Conservation (phyloP, 2,329 filamentous ascomycete species). For the Penicillium sp. region DNA sequence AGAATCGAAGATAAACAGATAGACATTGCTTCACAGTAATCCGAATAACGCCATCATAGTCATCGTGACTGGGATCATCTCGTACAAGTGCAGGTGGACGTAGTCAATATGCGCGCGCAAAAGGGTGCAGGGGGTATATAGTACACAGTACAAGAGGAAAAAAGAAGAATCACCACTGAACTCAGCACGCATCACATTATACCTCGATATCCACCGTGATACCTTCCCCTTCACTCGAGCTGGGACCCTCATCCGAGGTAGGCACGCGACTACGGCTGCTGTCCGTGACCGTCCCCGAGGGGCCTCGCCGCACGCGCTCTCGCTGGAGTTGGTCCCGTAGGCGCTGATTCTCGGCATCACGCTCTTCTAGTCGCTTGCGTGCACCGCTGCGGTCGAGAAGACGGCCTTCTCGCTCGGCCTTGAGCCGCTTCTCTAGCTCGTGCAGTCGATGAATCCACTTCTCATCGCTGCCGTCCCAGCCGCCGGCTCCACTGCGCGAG, state of each 20-base stretch:
- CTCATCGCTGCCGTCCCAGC: constrained; percentile 57
- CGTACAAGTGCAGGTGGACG: constrained; percentile 10
- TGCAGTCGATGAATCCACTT: constrained; percentile 83
- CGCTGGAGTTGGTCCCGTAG: constrained; percentile 66
- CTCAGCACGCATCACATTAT: constrained; percentile 16
- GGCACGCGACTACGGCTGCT: constrained; percentile 20
- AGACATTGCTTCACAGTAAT: background rate
- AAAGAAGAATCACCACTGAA: constrained; percentile 9
- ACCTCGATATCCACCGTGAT: constrained; percentile 44
- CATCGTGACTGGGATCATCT: constrained; percentile 22
- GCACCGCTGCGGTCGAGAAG: constrained; percentile 83
- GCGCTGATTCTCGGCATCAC: constrained; percentile 72
- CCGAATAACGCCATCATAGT: constrained; percentile 21
- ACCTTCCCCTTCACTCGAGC: constrained; percentile 42
- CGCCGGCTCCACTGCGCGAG: constrained; percentile 25
- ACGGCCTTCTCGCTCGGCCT: constrained; percentile 84
- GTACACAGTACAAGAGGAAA: constrained; percentile 6
- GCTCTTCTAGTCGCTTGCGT: constrained; percentile 74
- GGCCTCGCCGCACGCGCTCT: constrained; percentile 49
- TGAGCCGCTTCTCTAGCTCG: constrained; percentile 84
- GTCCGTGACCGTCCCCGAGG: constrained; percentile 27
- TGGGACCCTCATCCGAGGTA: constrained; percentile 33
- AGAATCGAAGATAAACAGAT: constrained; percentile 14
- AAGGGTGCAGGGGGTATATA: constrained; percentile 17
- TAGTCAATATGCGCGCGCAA: constrained; percentile 5